A percentile compares a stretch with the other conserved stretches of the same genome.
Conservation (phyloP, 2,329 filamentous ascomycete species). For the Neofusicoccum umdonicola region DNA sequence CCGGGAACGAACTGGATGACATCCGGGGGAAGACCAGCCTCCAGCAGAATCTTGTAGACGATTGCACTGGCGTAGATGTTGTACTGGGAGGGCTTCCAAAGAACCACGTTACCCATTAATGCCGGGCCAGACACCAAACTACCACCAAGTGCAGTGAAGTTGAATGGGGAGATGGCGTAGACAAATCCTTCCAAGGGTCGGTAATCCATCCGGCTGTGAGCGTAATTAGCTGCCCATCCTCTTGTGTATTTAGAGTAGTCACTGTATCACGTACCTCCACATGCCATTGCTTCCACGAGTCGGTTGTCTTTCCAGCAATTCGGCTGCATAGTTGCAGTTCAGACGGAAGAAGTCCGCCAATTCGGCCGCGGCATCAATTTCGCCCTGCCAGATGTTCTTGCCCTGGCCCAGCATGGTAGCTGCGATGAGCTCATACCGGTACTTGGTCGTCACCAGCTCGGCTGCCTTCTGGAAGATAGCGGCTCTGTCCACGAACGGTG, state of each 20-base stretch:
- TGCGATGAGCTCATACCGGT: constrained; percentile 94
- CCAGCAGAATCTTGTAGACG: constrained; percentile 82
- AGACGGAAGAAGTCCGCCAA: constrained; percentile 89
- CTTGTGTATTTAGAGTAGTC: background rate
- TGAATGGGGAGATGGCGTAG: constrained; percentile 91
- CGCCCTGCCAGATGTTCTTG: constrained; percentile 97
- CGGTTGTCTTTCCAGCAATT: constrained; percentile 85
- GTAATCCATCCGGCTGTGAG: constrained; percentile 69
- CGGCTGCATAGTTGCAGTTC: constrained; percentile 89
- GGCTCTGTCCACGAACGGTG: constrained; percentile 90
- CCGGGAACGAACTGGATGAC: constrained; percentile 94
- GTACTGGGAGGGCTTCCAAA: constrained; percentile 93
- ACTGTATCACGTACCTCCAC: constrained; percentile 61
- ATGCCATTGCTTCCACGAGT: constrained; percentile 76
- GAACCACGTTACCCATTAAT: constrained; percentile 86
- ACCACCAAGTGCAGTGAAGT: constrained; percentile 91
- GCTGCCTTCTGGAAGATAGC: constrained; percentile 95
- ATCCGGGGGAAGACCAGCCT: constrained; percentile 82
- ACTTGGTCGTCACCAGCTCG: constrained; percentile 85
- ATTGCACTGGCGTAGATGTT: constrained; percentile 87
- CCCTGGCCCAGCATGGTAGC: constrained; percentile 94
- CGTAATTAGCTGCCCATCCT: constrained; percentile 21
- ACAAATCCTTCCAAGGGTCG: constrained; percentile 95
- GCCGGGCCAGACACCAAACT: constrained; percentile 82
- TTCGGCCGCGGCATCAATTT: constrained; percentile 94